These are phyloP conservation scores for Graphiopsis chlorocephala DNA, from an alignment of 2,329 filamentous ascomycete species.

Conservation along the genomic window DNA sequence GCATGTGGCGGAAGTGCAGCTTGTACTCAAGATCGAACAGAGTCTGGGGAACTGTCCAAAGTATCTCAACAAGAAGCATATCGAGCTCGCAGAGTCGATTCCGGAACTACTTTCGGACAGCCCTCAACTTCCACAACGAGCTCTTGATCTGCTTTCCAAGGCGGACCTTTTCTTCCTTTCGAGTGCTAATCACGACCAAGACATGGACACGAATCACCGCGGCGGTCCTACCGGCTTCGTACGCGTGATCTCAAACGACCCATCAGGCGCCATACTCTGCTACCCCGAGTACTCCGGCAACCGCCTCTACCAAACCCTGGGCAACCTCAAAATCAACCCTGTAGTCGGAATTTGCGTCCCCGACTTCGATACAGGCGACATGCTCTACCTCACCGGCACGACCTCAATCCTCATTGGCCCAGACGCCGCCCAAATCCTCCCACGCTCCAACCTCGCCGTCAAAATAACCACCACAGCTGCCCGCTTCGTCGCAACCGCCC, in stretches of 20 bases:
- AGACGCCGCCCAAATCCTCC: conserved; percentile 61
- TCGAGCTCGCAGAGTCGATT: conserved; percentile 54
- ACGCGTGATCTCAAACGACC: conserved; percentile 60
- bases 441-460: conserved; percentile 70
- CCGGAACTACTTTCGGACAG: conserved; percentile 52
- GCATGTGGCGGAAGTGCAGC: conserved; percentile 46
- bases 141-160: conserved; percentile 57
- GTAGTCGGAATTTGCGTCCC: conserved; percentile 69
- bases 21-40: conserved; percentile 68
- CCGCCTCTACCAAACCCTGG: conserved; percentile 76
- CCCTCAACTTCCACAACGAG: conserved; percentile 51
- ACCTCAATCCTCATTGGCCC: conserved; percentile 65
- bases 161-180: conserved; percentile 79
- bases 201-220: conserved; percentile 83
- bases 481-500: conserved; percentile 60
- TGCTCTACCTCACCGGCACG: conserved; percentile 70
- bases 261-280: conserved; percentile 51
- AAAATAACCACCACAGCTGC: conserved; percentile 62
- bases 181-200: conserved; percentile 56
- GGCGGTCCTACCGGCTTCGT: conserved; percentile 74
- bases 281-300: conserved; percentile 89
- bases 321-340: conserved; percentile 69
- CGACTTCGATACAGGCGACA: conserved; percentile 68
- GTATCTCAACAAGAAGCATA: conserved; percentile 73
- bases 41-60: conserved; percentile 82